Conservation (phyloP, 2,329 filamentous ascomycete species). For the Aspergillus novoparasiticus region DNA sequence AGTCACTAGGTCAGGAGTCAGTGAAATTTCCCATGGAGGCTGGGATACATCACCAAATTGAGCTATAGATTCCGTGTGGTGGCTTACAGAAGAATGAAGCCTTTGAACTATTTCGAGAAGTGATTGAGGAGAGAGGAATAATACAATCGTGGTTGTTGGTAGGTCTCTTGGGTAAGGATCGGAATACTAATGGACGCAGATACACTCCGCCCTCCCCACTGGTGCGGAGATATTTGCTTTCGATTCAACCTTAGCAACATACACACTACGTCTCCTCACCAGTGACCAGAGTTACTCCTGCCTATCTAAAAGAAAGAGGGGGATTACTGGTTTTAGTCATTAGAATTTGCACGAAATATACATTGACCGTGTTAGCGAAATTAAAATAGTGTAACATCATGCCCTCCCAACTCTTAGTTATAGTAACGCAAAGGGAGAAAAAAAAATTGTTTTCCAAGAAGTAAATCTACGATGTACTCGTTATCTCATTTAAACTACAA, state of each 20-base stretch:
- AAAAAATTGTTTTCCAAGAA: background rate
- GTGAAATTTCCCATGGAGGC: background rate
- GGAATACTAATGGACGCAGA: slow-evolving; percentile 5
- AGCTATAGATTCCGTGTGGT: background rate
- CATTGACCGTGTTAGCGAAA: background rate
- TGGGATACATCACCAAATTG: background rate
- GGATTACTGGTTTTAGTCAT: background rate
- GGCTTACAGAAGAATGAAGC: background rate
- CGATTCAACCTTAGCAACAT: slow-evolving; percentile 1
- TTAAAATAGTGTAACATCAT: too few relatives aligned
- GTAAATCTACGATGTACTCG: background rate
- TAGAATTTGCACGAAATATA: background rate
- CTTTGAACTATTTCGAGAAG: background rate
- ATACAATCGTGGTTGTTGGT: background rate
- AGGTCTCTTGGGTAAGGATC: background rate
- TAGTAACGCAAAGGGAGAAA: too few relatives aligned
- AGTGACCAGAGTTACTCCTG: background rate
- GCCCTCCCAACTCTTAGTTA: background rate
- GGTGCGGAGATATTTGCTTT: slow-evolving; percentile 24
- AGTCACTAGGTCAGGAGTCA: background rate
- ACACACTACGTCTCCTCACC: slow-evolving; percentile 12
- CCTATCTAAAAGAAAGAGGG: background rate
- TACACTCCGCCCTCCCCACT: slow-evolving; percentile 20
- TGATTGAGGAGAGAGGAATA: background rate
- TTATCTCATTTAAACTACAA: background rate